These are phyloP conservation scores for Rhodofomes roseus DNA, from an alignment of 1,284 basidiomycete genomes.

Conservation along the genomic window DNA sequence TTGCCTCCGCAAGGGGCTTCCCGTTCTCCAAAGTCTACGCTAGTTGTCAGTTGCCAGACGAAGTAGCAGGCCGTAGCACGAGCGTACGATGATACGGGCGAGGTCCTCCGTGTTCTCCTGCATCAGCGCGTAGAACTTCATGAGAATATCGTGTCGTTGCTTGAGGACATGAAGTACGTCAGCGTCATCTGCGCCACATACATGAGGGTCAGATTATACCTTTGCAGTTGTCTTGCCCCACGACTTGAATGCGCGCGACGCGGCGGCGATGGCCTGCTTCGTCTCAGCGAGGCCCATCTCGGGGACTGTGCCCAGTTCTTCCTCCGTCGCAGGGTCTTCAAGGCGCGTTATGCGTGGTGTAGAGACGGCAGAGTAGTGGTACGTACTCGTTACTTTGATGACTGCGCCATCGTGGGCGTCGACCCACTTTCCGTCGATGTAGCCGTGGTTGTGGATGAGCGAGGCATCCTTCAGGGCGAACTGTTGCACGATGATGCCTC, in stretches of 20 bases:
- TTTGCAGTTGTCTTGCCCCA: conserved; percentile 84
- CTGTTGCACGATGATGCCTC: conserved; percentile 31
- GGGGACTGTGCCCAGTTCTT: conserved; percentile 77
- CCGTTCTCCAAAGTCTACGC: conserved; percentile 93
- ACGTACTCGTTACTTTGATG: conserved; percentile 75
- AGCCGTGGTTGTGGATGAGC: conserved; percentile 71
- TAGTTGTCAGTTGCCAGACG: not conserved
- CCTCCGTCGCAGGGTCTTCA: conserved; percentile 82
- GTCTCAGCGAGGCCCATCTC: conserved; percentile 87
- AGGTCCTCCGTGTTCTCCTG: conserved; percentile 80
- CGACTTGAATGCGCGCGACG: conserved; percentile 69
- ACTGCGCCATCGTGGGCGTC: conserved; percentile 70
- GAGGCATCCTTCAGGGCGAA: conserved; percentile 74
- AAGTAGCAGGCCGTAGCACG: not conserved
- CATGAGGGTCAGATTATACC: conserved; percentile 33
- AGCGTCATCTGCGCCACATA: not conserved
- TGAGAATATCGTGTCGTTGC: conserved; percentile 77
- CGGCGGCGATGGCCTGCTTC: conserved; percentile 75
- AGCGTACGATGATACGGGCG: conserved; percentile 69
- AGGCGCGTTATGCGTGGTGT: not conserved
- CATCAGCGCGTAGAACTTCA: conserved; percentile 74
- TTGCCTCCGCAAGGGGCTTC: conserved; percentile 80
- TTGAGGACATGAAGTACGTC: conserved; percentile 21
- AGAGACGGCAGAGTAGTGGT: not conserved
- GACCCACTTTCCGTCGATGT: conserved; percentile 82